phyloP scores from a whole-genome alignment of 257 asterid species.

The Gardenia jasminoides region DNA sequence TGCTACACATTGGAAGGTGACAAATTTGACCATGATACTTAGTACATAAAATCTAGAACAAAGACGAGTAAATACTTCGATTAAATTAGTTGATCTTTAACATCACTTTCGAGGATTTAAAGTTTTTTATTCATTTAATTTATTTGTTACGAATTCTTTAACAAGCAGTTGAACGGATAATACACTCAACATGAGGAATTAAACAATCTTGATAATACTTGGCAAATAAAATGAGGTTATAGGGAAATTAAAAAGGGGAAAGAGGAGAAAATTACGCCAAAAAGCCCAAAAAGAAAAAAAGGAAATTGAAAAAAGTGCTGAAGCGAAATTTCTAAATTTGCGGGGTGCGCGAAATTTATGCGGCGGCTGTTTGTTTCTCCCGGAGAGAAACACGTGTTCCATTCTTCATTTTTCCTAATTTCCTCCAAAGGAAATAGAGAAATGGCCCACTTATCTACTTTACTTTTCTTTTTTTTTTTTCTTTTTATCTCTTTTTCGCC shows the following conservation, averaged over 20 bases:
- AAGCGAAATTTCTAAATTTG: slow-evolving; percentile 14
- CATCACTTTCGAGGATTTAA: background rate
- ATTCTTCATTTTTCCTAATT: background rate
- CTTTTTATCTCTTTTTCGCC: slow-evolving; percentile 4
- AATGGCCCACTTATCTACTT: background rate
- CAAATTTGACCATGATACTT: background rate
- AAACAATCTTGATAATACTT: background rate
- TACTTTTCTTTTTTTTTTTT: background rate
- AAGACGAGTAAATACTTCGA: background rate
- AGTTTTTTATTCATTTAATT: too few species aligned
- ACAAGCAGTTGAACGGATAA: too few species aligned
- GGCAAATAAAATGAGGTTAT: too few species aligned
- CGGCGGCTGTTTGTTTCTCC: slow-evolving; percentile 25
- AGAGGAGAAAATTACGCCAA: background rate
- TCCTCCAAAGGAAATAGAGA: background rate
- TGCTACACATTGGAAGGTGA: background rate
- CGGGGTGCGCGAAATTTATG: background rate
- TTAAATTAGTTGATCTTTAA: too few species aligned
- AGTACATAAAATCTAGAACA: too few species aligned
- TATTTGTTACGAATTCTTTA: too few species aligned
- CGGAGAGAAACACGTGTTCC: slow-evolving; percentile 31
- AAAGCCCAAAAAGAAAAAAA: background rate
- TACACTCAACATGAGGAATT: background rate
- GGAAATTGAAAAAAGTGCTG: background rate
- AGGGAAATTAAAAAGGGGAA: background rate